phyloP scores from a whole-genome alignment of 208 protist genomes.

The Acanthamoeba healyi region DNA sequence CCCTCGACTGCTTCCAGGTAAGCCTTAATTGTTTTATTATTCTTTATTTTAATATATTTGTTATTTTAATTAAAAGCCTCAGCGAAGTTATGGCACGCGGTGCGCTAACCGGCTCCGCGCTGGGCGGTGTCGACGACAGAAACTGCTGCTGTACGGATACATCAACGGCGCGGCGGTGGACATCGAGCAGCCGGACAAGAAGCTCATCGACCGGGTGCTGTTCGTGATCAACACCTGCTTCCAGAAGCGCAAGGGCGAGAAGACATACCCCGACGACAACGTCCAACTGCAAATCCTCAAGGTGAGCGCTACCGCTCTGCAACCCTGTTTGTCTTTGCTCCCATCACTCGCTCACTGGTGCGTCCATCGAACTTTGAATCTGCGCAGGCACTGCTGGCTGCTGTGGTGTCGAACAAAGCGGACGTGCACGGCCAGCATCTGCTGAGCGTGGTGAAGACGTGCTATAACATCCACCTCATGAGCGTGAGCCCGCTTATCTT shows the following conservation, averaged over 20 bases:
- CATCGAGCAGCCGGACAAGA: conserved; percentile 65
- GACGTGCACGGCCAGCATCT: conserved; percentile 89
- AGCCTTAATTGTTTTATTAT: background rate
- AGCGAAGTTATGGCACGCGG: no score
- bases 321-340: background rate
- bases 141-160: conserved; percentile 89
- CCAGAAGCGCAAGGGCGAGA: conserved; percentile 64
- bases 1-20: conserved; percentile 73
- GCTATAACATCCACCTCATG: conserved; percentile 91
- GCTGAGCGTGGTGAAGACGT: conserved; percentile 87
- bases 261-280: conserved; percentile 78
- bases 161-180: conserved; percentile 73
- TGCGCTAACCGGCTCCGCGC: no score
- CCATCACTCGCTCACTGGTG: background rate
- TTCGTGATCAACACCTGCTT: conserved; percentile 87
- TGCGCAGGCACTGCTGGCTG: conserved; percentile 85
- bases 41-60: background rate
- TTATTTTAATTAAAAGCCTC: background rate
- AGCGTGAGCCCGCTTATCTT: conserved; percentile 76
- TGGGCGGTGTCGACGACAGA: no score
- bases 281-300: conserved; percentile 91
- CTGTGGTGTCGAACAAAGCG: conserved; percentile 84
- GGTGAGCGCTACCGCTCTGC: conserved; percentile 53
- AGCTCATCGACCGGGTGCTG: conserved; percentile 82
- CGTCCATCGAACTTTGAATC: background rate